Base-by-base conservation (phyloP, 2,329 filamentous ascomycete species). In the Ophiostoma australiae region DNA sequence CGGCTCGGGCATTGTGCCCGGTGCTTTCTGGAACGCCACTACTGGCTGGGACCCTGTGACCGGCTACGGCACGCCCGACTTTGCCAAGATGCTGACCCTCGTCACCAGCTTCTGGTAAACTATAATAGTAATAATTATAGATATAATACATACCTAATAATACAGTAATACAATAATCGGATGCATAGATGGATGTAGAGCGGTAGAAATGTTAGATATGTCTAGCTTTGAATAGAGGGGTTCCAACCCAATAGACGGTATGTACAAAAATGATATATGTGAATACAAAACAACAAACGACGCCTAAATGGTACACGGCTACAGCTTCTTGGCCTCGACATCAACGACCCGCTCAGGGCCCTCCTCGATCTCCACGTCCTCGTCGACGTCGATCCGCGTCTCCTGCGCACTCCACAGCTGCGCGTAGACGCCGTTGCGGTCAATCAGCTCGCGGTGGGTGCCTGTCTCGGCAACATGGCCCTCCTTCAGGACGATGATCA, bases 391-490 rank as follows among this genome's bases (percentile, higher is more conserved):
- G 66, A 75, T 70, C 55, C 69, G 69, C 4, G 74, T 75, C 61
- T 76, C 75, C 37, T 76, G 75, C 67, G 74, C 75, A 68, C 91
- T 94, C 94, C 94, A 98, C 61, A 98, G 83, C 79, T 97, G 90
- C 5, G 92, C 89, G 79, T 98, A 98, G 27, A 97, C 84, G 0
- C 92, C 92, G 20, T 87, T 90, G 20, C 81, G 84, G 75, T 95
- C 90, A 72, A 98, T 87, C 72, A 99, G 81, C 78, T 95, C 87
- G 72, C 90, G 86, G 79, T 99, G 95, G 20, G 91, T 97, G 17
- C 95, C 95, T 79, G 87, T 89, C 81, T 98, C 95, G 2, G 90
- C 92, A n/a, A 98, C 93, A 17, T 83, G 84, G 0, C 95, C 95
- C 72, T 91, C 89, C 78, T 90, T 90, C 71, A 98, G 82, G 52